Percentiles rank a stretch among this genome's conserved stretches.
Evolutionary conservation across 2,329 filamentous ascomycete genomes (phyloP).

Genomic region (Nemania sp.): DNA sequence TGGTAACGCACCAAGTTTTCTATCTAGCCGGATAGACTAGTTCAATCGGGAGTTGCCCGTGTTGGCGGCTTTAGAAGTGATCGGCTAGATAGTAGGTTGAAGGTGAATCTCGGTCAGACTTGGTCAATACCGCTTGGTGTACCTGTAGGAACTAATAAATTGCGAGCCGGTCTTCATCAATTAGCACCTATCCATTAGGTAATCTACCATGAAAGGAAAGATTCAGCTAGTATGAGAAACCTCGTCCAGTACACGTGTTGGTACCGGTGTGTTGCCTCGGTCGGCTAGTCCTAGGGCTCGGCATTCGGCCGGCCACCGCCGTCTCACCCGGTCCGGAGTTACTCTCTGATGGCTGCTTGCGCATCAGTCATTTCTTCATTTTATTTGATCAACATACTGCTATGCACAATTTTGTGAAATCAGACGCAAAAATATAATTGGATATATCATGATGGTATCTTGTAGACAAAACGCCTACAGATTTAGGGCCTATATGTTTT

Average conservation of each 20-base stretch:
- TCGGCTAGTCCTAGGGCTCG: background rate
- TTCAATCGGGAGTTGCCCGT: conserved; percentile 7
- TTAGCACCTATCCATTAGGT: background rate
- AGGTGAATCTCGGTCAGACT: background rate
- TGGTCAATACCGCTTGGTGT: no score
- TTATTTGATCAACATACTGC: background rate
- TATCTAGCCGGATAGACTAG: background rate
- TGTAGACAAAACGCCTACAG: background rate
- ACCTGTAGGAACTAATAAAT: background rate
- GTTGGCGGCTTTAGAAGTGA: conserved; percentile 25
- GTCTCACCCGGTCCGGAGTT: conserved; percentile 15
- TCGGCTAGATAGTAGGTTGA: background rate
- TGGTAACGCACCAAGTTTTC: conserved; percentile 7
- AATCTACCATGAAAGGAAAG: background rate
- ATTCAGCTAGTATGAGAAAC: background rate
- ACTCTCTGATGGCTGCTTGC: background rate
- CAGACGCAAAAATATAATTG: background rate
- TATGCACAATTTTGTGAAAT: background rate
- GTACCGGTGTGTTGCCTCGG: background rate
- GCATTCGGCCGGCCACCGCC: background rate
- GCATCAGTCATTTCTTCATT: background rate
- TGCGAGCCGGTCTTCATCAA: background rate
- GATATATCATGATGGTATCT: conserved; percentile 4
- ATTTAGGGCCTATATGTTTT: background rate
- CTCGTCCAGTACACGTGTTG: background rate